A percentile compares a stretch with the other conserved stretches of the same genome.
Conservation (phyloP, 352 stramenopile species). For the Salisapilia sapeloensis region DNA sequence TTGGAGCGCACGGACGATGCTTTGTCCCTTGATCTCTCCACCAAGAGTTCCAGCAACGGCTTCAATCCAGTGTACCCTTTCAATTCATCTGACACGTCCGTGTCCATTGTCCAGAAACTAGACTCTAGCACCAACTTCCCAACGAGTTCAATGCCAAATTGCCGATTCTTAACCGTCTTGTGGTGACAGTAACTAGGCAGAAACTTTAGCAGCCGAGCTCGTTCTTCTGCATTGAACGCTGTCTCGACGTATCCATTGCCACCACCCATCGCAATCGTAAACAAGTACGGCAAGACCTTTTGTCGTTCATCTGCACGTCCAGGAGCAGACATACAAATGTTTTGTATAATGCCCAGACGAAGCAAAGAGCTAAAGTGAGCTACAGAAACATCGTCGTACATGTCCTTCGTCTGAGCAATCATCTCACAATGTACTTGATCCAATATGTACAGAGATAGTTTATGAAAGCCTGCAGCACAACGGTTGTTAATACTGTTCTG, state of each 20-base stretch:
- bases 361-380: slow-evolving; percentile 22
- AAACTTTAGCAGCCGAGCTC: slow-evolving; percentile 39
- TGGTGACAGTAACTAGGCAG: slow-evolving; percentile 60
- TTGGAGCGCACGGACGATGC: slow-evolving; percentile 67
- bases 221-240: slow-evolving; percentile 30
- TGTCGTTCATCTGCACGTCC: slow-evolving; percentile 54
- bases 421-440: slow-evolving; percentile 12
- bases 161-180: slow-evolving; percentile 50
- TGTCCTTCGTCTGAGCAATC: slow-evolving; percentile 6
- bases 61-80: slow-evolving; percentile 26
- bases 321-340: slow-evolving; percentile 58
- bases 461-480: slow-evolving; percentile 44
- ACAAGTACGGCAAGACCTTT: slow-evolving; percentile 36
- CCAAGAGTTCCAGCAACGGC: slow-evolving; percentile 45
- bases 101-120: slow-evolving; percentile 24
- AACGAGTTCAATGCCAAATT: slow-evolving; percentile 67
- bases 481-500: slow-evolving; percentile 25
- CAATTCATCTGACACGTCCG: slow-evolving; percentile 9
- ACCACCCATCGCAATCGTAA: slow-evolving; percentile 16
- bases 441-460: slow-evolving; percentile 33
- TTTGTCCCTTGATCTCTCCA: slow-evolving; percentile 59
- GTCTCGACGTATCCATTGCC: slow-evolving; percentile 1
- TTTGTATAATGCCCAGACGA: slow-evolving; percentile 41
- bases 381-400: slow-evolving; percentile 11
- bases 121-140: slow-evolving; percentile 45